Conservation (phyloP, 768 basidiomycete species). For the Infundibulicybe gibba region DNA sequence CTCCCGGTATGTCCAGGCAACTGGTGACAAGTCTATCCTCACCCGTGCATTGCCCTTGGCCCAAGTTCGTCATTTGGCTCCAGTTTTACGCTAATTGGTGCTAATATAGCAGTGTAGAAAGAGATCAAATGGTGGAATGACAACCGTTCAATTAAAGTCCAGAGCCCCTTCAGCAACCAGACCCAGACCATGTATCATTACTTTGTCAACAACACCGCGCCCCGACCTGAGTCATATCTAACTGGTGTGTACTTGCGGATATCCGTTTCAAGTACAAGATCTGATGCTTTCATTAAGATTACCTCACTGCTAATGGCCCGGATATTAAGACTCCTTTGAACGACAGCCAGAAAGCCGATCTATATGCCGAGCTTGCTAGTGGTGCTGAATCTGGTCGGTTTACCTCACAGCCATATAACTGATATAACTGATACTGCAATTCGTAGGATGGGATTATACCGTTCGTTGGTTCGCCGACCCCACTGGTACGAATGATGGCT, state of each 20-base stretch:
- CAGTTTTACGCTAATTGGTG: not conserved
- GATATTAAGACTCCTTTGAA: constrained; percentile 50
- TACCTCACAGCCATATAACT: constrained; percentile 4
- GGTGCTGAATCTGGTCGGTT: constrained; percentile 76
- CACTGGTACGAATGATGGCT: constrained; percentile 40
- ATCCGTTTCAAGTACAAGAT: constrained; percentile 1
- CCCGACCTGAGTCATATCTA: constrained; percentile 83
- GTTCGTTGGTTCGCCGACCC: constrained; percentile 41
- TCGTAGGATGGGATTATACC: constrained; percentile 48
- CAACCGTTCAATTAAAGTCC: constrained; percentile 68
- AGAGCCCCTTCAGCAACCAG: constrained; percentile 64
- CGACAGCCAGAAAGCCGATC: constrained; percentile 48
- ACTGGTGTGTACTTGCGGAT: constrained; percentile 35
- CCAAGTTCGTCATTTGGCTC: constrained; percentile 44
- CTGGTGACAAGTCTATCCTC: constrained; percentile 74
- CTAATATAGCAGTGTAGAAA: constrained; percentile 33
- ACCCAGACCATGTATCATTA: constrained; percentile 71
- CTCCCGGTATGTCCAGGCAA: constrained; percentile 71
- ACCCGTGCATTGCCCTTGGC: constrained; percentile 79
- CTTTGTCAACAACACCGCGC: constrained; percentile 78
- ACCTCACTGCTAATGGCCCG: constrained; percentile 70
- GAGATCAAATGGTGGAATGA: constrained; percentile 83
- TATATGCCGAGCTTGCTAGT: constrained; percentile 87
- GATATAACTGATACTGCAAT: not conserved
- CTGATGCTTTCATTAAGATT: constrained; percentile 47